phyloP scores from a whole-genome alignment of 768 basidiomycete species.

The Pleurotus giganteus region DNA sequence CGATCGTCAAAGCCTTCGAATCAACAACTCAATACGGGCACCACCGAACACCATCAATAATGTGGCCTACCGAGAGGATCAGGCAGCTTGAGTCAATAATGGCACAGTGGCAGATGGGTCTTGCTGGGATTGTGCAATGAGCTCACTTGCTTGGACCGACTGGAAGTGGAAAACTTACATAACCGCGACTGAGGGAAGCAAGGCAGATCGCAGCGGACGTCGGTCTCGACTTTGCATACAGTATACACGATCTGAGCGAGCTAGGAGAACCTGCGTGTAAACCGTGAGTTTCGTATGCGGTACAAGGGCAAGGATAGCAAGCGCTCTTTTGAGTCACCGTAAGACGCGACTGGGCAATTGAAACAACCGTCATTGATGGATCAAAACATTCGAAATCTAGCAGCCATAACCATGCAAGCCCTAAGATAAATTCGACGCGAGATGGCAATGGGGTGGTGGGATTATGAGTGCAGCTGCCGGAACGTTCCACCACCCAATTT shows the following conservation, averaged over 20 bases:
- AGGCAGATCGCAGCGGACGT: neutral
- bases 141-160: neutral
- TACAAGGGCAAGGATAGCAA: too few relatives aligned
- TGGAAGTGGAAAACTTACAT: conserved; percentile 30
- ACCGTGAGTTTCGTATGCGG: too few relatives aligned
- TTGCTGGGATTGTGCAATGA: neutral
- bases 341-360: too few relatives aligned
- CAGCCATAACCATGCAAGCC: neutral
- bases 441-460: neutral
- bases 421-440: neutral
- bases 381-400: neutral
- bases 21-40: neutral
- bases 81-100: neutral
- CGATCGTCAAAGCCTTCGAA: conserved; percentile 6
- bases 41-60: neutral
- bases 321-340: too few relatives aligned
- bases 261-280: too few relatives aligned
- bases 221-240: neutral
- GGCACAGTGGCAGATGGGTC: neutral
- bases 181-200: conserved; percentile 19
- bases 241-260: neutral
- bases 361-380: too few relatives aligned
- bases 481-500: conserved; percentile 8
- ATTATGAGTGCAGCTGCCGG: neutral
- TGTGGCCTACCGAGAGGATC: neutral